Evolutionary conservation across 805 yeast species (phyloP).

Genomic region (Wickerhamomyces queroliae): DNA sequence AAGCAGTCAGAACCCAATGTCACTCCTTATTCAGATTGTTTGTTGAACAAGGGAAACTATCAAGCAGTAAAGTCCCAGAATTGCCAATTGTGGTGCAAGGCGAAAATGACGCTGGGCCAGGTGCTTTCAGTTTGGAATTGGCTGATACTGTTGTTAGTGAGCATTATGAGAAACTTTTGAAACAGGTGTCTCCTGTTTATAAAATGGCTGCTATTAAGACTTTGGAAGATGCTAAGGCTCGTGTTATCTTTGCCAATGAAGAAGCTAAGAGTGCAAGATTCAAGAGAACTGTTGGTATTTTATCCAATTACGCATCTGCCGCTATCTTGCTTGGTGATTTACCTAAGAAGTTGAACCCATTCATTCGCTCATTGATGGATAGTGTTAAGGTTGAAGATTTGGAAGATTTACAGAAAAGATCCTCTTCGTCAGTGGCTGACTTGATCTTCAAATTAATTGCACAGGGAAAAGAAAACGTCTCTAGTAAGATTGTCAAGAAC

Average conservation of each 20-base stretch:
- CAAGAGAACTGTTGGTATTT: slow-evolving; percentile 51
- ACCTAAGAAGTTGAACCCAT: slow-evolving; percentile 86
- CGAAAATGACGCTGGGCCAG: slow-evolving; percentile 89
- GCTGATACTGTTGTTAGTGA: slow-evolving; percentile 68
- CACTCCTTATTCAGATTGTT: slow-evolving; percentile 76
- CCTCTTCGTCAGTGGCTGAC: slow-evolving; percentile 63
- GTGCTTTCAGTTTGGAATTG: slow-evolving; percentile 75
- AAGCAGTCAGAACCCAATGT: slow-evolving; percentile 83
- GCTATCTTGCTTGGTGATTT: slow-evolving; percentile 54
- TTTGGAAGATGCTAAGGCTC: slow-evolving; percentile 70
- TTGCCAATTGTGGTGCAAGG: slow-evolving; percentile 91
- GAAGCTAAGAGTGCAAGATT: slow-evolving; percentile 54
- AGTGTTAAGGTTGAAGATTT: slow-evolving; percentile 76
- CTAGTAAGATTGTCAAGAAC: slow-evolving; percentile 86
- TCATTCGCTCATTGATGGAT: slow-evolving; percentile 88
- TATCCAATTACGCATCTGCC: slow-evolving; percentile 77
- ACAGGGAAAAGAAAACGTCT: slow-evolving; percentile 60
- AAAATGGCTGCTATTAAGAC: slow-evolving; percentile 68
- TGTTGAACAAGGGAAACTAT: slow-evolving; percentile 67
- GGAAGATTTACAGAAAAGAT: slow-evolving; percentile 56
- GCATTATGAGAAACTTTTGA: slow-evolving; percentile 59
- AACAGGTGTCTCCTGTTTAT: slow-evolving; percentile 57
- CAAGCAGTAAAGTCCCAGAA: slow-evolving; percentile 68
- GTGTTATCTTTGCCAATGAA: slow-evolving; percentile 58
- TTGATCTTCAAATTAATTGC: slow-evolving; percentile 55